Evolutionary conservation across 2,329 filamentous ascomycete genomes (phyloP), one percentile per base, ranked within the genome.

Genomic region (Fusarium phyllophilum): DNA sequence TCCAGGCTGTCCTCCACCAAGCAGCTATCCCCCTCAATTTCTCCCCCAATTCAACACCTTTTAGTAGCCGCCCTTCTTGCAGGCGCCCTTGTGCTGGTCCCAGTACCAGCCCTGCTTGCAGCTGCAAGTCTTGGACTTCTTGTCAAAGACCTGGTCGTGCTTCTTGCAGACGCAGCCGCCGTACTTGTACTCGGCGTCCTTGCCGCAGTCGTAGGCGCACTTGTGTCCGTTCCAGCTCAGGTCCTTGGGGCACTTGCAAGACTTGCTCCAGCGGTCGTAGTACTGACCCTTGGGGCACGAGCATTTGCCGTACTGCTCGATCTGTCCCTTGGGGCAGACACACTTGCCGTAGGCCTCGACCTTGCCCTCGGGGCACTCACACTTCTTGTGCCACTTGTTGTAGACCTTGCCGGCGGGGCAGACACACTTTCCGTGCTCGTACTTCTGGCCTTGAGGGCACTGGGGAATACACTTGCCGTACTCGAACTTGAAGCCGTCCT

Each of bases 111-210:
- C 70, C 2, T 59, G 12, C 68, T 76, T 74, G 62, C 74, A 76
- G 29, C 34, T 46, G 46, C 74, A 75, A 44, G 51, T 57, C 67
- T 72, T 74, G 46, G 36, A 33, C 38, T 73, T 39, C 58, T 68
- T 62, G 65, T 75, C 36, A 36, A 61, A 76, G 31, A 70, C 57
- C 51, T 72, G 67, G 62, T 60, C 65, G 31, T 65, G 41, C 62
- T 67, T 77, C 58, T 67, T 75, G 60, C 74, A 76, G 45, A 76
- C 70, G 18, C 74, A 76, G n/a, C 26, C 59, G n/a, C 62, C 70
- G 39, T 68, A 57, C 61, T 68, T 76, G 57, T 66, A 76, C 31
- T 75, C 60, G 13, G 74, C 74, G 18, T 76, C 59, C 24, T 52
- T 46, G 15, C 74, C 74, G 24, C 74, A 76, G 68, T 76, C 61